Evolutionary conservation across 1,139 yeast genomes (phyloP), one percentile per base, ranked within the genome.

Genomic region (Scheffersomyces lignicola): DNA sequence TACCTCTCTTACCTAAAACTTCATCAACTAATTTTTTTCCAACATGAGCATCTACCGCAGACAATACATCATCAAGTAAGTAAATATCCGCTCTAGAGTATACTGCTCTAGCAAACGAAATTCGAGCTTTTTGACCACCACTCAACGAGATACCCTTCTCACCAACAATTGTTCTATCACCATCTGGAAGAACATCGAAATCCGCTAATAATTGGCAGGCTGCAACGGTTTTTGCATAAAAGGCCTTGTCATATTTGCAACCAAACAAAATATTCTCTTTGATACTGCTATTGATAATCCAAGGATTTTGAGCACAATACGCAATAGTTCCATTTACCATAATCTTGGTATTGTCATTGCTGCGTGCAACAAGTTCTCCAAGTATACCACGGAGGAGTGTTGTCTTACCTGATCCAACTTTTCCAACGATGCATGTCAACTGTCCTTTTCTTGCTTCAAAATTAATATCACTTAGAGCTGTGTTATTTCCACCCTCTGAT

Each of bases 331-430:
- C 69, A 37, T 48, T 51, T 2, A 55, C 45, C 14, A 36, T 33
- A 7, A 51, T 25, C 13, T 24, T 31, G 8, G 25, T 47, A 42
- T 3, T 52, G 36, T 14, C 61, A 60, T 45, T 45, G n/a, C 34
- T 29, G 3, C 32, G 18, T 7, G 61, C 35, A 11, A 45, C 36
- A 22, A 64, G 43, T 39, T 78, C 82, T 2, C 94, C 90, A 22
- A 83, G 58, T 4, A 85, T 48, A 5, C 84, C 69, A 46, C 76
- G 74, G 24, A 85, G 55, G 27, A 86, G 62, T 0, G 92, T 80
- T 0, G 90, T 72, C 50, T 86, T 86, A 34, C 95, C 95, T n/a
- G 86, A 54, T 5, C 95, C 96, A 23, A 87, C 94, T 46, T 74
- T 70, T 10, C 96, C 96, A 24, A 84, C 82, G 34, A 87, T 63